Conservation (phyloP, 768 basidiomycete species). For the Fibroporia radiculosa region DNA sequence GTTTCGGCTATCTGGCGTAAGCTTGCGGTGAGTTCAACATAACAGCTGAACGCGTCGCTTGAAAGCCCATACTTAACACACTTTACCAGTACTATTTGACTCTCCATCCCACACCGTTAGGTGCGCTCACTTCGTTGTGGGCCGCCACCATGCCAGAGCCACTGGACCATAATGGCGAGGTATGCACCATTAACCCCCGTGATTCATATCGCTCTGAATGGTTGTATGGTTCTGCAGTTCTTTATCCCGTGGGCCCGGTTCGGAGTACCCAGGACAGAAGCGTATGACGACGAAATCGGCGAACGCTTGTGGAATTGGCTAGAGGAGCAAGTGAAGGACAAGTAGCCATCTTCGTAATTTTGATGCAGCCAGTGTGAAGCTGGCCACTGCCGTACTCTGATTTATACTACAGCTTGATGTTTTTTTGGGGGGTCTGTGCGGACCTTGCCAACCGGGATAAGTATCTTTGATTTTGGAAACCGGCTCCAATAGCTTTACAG, state of each 20-base stretch:
- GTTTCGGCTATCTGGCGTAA: conserved; percentile 3
- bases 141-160: conserved; percentile 31
- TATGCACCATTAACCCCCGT: conserved; percentile 1
- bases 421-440: too few species aligned
- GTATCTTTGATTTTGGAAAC: too few species aligned
- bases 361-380: too few species aligned
- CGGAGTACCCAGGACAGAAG: conserved; percentile 11
- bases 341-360: too few species aligned
- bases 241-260: conserved; percentile 19
- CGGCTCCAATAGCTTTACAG: too few species aligned
- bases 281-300: conserved; percentile 15
- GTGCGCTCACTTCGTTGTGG: conserved; percentile 22
- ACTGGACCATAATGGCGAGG: conserved; percentile 33
- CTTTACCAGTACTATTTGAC: conserved; percentile 7
- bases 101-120: conserved; percentile 22
- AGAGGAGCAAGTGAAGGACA: conserved; percentile 11
- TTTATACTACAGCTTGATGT: too few species aligned
- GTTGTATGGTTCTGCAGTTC: conserved; percentile 6
- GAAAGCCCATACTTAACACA: too few species aligned
- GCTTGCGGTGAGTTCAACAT: conserved; percentile 15
- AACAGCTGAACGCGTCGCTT: conserved; percentile 9
- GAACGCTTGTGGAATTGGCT: conserved; percentile 18
- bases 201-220: background rate
- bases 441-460: too few species aligned
- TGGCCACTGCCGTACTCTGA: too few species aligned